phyloP scores from a whole-genome alignment of 352 stramenopile genomes.

The Phytophthora brassicae region DNA sequence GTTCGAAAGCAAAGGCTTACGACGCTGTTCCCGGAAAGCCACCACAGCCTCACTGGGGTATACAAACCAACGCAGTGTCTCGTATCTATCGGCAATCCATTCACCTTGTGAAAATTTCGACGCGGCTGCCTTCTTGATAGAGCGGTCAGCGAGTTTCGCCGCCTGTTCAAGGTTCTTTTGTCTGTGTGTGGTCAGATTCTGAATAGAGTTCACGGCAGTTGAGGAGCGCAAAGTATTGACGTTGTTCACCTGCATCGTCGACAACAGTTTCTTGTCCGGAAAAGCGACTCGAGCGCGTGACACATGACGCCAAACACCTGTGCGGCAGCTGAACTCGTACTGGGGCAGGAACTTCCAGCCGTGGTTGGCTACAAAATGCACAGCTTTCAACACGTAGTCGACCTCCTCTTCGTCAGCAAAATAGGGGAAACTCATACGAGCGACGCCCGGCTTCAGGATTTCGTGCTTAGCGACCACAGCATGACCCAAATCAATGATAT shows the following conservation, averaged over 20 bases:
- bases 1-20: slow-evolving; percentile 21
- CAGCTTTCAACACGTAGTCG: slow-evolving; percentile 93
- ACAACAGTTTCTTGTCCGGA: slow-evolving; percentile 24
- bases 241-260: slow-evolving; percentile 19
- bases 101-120: slow-evolving; percentile 12
- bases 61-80: slow-evolving; percentile 37
- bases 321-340: slow-evolving; percentile 95
- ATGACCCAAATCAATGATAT: slow-evolving; percentile 72
- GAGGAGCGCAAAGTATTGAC: slow-evolving; percentile 4
- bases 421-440: slow-evolving; percentile 92
- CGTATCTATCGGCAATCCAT: slow-evolving; percentile 21
- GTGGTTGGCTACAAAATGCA: slow-evolving; percentile 93
- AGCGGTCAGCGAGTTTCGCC: slow-evolving; percentile 17
- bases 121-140: slow-evolving; percentile 16
- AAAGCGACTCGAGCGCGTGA: slow-evolving; percentile 18
- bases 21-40: slow-evolving; percentile 12
- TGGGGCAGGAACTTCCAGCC: slow-evolving; percentile 93
- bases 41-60: slow-evolving; percentile 31
- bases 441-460: slow-evolving; percentile 94
- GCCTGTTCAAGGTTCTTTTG: slow-evolving; percentile 26
- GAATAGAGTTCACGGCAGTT: slow-evolving; percentile 9
- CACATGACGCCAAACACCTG: slow-evolving; percentile 88
- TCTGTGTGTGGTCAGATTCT: slow-evolving; percentile 15
- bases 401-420: slow-evolving; percentile 80
- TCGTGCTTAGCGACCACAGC: slow-evolving; percentile 91